Percentiles rank a stretch among this genome's conserved stretches.
Conservation (phyloP, 768 basidiomycete species). For the Strobilomyces echinocephalus region DNA sequence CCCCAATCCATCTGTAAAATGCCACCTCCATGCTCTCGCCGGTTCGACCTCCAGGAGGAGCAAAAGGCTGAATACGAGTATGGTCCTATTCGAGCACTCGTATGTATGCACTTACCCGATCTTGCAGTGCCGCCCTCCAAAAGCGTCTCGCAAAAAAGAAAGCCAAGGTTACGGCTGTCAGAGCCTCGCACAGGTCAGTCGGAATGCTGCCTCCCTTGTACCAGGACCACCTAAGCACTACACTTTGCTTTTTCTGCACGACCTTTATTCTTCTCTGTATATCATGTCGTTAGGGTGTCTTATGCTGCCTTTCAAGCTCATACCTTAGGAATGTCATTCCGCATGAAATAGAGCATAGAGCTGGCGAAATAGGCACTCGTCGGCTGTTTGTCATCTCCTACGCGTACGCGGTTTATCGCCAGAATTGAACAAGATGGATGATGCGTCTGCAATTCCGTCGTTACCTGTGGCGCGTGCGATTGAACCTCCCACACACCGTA, state of each 20-base stretch:
- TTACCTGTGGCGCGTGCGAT: too few species aligned
- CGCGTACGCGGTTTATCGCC: too few species aligned
- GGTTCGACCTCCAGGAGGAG: constrained; percentile 88
- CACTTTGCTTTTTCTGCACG: constrained; percentile 7
- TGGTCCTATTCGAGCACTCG: constrained; percentile 17
- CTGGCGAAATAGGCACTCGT: too few species aligned
- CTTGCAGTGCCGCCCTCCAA: constrained; percentile 58
- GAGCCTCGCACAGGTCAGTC: constrained; percentile 71
- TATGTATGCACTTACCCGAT: not conserved
- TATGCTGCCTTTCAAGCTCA: too few species aligned
- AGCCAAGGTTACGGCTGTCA: constrained; percentile 82
- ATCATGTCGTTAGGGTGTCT: constrained; percentile 25
- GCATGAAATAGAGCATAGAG: too few species aligned
- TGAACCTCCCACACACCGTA: too few species aligned
- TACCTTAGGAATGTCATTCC: not conserved
- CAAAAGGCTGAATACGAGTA: constrained; percentile 93
- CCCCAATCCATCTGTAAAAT: constrained; percentile 90
- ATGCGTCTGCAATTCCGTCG: too few species aligned
- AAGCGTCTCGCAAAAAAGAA: constrained; percentile 94
- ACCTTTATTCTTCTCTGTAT: constrained; percentile 10
- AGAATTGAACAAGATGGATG: too few species aligned
- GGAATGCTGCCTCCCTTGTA: not conserved
- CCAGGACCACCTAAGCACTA: constrained; percentile 17
- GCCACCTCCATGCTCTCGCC: constrained; percentile 82
- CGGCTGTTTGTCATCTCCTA: too few species aligned